Conservation (phyloP, 1,284 basidiomycete genomes). For the Puccinia triticina region DNA sequence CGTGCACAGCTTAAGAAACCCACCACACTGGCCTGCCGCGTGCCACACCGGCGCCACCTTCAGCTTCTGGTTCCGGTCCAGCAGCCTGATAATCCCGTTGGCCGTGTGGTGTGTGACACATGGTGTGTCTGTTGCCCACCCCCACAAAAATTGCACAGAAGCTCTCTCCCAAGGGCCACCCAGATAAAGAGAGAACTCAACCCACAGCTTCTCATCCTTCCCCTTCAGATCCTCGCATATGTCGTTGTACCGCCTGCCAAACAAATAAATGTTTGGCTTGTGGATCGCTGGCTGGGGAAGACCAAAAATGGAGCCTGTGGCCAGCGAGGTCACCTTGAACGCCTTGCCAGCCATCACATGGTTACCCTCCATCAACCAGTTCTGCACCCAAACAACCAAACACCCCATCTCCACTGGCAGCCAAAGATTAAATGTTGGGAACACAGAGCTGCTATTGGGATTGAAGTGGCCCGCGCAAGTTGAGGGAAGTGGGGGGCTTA, state of each 20-base stretch:
- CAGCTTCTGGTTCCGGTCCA: conserved; percentile 90
- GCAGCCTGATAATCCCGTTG: conserved; percentile 94
- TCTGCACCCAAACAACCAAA: too few species aligned
- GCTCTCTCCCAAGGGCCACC: too few species aligned
- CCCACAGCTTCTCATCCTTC: conserved; percentile 83
- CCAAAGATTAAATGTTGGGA: too few species aligned
- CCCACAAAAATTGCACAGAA: too few species aligned
- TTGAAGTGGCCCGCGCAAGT: too few species aligned
- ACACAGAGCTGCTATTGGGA: too few species aligned
- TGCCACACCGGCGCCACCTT: conserved; percentile 92
- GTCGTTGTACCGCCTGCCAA: conserved; percentile 96
- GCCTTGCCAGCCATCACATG: conserved; percentile 87
- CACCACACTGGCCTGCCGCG: conserved; percentile 82
- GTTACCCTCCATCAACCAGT: conserved; percentile 99
- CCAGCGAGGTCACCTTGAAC: conserved; percentile 86
- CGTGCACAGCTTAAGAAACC: conserved; percentile 74
- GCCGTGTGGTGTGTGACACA: too few species aligned
- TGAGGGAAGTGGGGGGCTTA: too few species aligned
- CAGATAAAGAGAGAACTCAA: too few species aligned
- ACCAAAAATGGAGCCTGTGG: conserved; percentile 94
- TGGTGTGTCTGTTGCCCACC: too few species aligned
- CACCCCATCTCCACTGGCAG: too few species aligned
- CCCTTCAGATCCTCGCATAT: conserved; percentile 89
- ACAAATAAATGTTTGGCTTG: conserved; percentile 96
- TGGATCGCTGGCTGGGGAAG: conserved; percentile 94